Evolutionary conservation across 1,284 basidiomycete species (phyloP), one percentile per base, ranked within the genome.

Genomic region (Irpex sp.): DNA sequence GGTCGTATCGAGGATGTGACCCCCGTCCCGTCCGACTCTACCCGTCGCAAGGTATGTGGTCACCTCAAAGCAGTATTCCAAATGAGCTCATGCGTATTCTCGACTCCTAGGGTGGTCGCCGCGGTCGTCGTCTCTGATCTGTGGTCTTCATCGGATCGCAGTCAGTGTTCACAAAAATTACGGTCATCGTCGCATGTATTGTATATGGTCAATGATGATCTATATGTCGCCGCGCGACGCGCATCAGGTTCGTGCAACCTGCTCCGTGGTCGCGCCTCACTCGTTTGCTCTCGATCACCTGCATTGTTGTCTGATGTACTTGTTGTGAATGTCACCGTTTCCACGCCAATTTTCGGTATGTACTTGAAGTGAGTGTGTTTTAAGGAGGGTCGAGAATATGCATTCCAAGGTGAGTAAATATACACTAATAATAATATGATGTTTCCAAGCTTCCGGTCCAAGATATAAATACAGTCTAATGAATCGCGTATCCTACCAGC

Each of bases 1-100:
- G 97, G 97, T 67, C 88, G 97, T 71, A 98, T 99, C 72, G 97
- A 97, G 83, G 93, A 93, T 69, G 97, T 98, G 65, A 99, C 97
- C 63, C 97, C 97, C 71, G 88, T 97, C 68, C 97, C 97, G 66
- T 97, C 96, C 66, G 97, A 99, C 81, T 95, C 92, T 68, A 99
- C 97, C 72, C 89, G 97, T 75, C 89, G 95, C 83, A 99, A 96
- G 90, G 91, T 93, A 64, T 66, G 79, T 75, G 49, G 37, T 46
- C 1, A 8, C 33, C 26, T 17, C 26, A 3, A 33, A 9, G 26
- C 26, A 26, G 26, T 26, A 26, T 26, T 26, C 26, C 26, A 26
- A 26, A 26, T 26, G 26, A 26, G 26, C 26, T 26, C 26, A 26
- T 26, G 26, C 61, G 69, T 60, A 66, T 60, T 21, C 19, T n/a